Conservation (phyloP, 2,329 filamentous ascomycete species). For the Aspergillus sp. region DNA sequence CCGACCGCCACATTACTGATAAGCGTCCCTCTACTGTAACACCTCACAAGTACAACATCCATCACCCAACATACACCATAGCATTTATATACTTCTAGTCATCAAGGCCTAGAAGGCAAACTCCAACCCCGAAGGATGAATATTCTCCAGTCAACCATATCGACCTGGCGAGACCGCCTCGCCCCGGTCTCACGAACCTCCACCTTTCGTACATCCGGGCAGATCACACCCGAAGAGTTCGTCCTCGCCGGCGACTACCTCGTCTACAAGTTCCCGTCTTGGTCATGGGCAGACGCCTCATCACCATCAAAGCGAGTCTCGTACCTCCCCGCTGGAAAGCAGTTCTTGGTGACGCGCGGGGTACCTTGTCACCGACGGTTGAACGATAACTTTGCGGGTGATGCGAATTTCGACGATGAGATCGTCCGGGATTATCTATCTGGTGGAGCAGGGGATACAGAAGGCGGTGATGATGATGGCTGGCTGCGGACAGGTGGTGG, state of each 20-base stretch:
- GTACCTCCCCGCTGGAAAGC: conserved; percentile 84
- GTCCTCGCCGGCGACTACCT: conserved; percentile 94
- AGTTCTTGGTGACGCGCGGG: conserved; percentile 91
- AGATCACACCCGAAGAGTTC: conserved; percentile 98
- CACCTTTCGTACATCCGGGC: conserved; percentile 88
- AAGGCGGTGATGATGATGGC: conserved; percentile 83
- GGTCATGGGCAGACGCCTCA: conserved; percentile 92
- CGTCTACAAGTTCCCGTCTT: conserved; percentile 98
- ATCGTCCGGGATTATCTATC: conserved; percentile 76
- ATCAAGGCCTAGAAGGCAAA: neutral
- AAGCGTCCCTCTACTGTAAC: conserved; percentile 5
- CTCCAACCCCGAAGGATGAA: conserved; percentile 56
- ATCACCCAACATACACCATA: neutral
- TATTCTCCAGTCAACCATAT: conserved; percentile 87
- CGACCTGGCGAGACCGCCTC: conserved; percentile 87
- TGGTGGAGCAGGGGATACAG: conserved; percentile 51
- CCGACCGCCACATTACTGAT: conserved; percentile 19
- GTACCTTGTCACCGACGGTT: conserved; percentile 91
- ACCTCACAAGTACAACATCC: neutral
- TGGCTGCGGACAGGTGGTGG: conserved; percentile 88
- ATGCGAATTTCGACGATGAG: conserved; percentile 81
- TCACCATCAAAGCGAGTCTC: conserved; percentile 73
- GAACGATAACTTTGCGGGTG: conserved; percentile 89
- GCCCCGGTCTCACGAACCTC: conserved; percentile 86
- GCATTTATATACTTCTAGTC: neutral